Evolutionary conservation across 2,329 filamentous ascomycete species (phyloP), one percentile per base, ranked within the genome.

Genomic region (Teratosphaeria gauchensis): DNA sequence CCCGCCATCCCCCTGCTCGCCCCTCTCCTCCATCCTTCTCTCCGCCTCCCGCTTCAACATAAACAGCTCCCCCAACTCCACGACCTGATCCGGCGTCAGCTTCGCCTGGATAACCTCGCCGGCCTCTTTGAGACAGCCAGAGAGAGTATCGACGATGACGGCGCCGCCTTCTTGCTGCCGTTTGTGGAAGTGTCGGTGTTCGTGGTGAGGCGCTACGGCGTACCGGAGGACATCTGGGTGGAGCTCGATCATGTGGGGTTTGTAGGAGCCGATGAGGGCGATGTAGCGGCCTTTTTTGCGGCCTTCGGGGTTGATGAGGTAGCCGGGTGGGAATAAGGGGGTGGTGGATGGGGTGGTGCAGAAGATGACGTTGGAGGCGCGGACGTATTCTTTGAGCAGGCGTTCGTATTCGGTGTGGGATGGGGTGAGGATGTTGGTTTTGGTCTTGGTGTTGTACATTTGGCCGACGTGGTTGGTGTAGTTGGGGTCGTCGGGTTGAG

Each of bases 21-120:
- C 67, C 42, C 60, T 65, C 32, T 70, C 71, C 53, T 56, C 57
- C 32, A 69, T 59, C 51, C 71, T 60, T 59, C 67, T 61, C 64
- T 78, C 75, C 2, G 78, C 78, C 56, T 82, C 80, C 53, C 79
- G 73, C 68, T 81, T 82, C 65, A 86, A 73, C 82, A 86, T 86
- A 61, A 86, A 74, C 54, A 96, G 76, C 70, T 96, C 92, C 3
- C 92, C 92, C 1, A 96, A 76, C 72, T 96, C 92, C 0, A 96
- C 89, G 3, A 96, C 81, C 65, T 95, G 87, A 53, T 84, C 81
- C 0, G 89, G 85, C 24, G 79, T 79, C 31, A 96, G 77, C 0
- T 84, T 85, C 0, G 90, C 89, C 64, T 90, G 84, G 9, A 95
- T 87, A 54, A 97, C 78, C 76, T 97, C 92, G 0, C 92, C 92